Percentiles rank a stretch among this genome's conserved stretches.
Conservation (phyloP, 2,329 filamentous ascomycete species). For the Herpotrichia juniperi region DNA sequence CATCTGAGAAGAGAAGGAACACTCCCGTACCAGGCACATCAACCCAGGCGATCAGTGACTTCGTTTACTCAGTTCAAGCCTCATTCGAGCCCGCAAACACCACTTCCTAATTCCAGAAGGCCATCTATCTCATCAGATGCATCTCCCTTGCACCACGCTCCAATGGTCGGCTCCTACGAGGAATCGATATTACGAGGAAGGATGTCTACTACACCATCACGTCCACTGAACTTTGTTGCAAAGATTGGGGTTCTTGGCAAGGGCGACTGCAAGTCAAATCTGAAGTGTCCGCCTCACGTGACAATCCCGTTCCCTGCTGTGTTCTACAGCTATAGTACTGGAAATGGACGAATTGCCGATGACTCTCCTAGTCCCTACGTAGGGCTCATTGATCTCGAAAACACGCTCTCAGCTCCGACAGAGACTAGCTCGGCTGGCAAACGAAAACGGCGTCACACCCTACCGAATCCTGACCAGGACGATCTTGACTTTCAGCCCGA, state of each 20-base stretch:
- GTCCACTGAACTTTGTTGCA: slow-evolving; percentile 88
- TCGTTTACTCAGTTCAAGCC: slow-evolving; percentile 55
- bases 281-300: slow-evolving; percentile 88
- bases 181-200: slow-evolving; percentile 93
- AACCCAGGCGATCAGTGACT: slow-evolving; percentile 76
- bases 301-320: slow-evolving; percentile 91
- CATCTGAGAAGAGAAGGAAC: slow-evolving; percentile 63
- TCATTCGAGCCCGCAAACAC: slow-evolving; percentile 51
- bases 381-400: slow-evolving; percentile 88
- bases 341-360: slow-evolving; percentile 70
- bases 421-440: slow-evolving; percentile 48
- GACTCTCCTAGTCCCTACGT: slow-evolving; percentile 97
- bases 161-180: slow-evolving; percentile 97
- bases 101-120: slow-evolving; percentile 61
- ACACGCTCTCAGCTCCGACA: slow-evolving; percentile 66
- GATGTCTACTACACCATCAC: slow-evolving; percentile 96
- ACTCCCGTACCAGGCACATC: slow-evolving; percentile 76
- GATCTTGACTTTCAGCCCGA: slow-evolving; percentile 28
- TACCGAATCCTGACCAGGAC: slow-evolving; percentile 29
- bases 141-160: slow-evolving; percentile 83
- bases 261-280: slow-evolving; percentile 83
- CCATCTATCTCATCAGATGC: slow-evolving; percentile 76
- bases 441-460: slow-evolving; percentile 45
- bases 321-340: slow-evolving; percentile 88
- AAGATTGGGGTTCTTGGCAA: slow-evolving; percentile 93